Percentiles rank a stretch among this genome's conserved stretches.
phyloP scores from a whole-genome alignment of 495 filamentous ascomycete species.

The Daldinia caldariorum region DNA sequence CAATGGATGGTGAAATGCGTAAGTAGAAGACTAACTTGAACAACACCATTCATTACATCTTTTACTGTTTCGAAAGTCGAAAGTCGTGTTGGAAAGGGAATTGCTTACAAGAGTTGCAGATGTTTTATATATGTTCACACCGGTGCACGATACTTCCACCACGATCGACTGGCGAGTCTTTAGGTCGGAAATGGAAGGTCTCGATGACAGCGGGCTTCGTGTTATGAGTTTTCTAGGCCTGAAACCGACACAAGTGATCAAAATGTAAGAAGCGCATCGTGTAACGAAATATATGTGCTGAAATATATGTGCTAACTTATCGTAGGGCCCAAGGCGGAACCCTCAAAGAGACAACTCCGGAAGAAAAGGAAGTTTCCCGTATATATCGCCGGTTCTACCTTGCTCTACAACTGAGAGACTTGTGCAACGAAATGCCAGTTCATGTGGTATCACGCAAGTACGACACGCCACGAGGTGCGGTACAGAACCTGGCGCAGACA shows the following conservation, averaged over 20 bases:
- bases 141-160: conserved; percentile 65
- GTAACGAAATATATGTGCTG: conserved; percentile 34
- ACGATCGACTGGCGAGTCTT: conserved; percentile 79
- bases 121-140: conserved; percentile 82
- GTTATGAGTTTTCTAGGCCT: conserved; percentile 76
- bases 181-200: conserved; percentile 71
- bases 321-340: conserved; percentile 74
- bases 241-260: conserved; percentile 74
- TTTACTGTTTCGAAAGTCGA: background rate
- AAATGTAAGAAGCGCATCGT: conserved; percentile 62
- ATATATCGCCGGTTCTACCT: conserved; percentile 83
- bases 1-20: conserved; percentile 85
- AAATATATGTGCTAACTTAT: conserved; percentile 44
- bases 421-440: conserved; percentile 82
- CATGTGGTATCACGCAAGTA: conserved; percentile 75
- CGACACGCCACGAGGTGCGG: conserved; percentile 71
- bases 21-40: conserved; percentile 7
- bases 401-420: conserved; percentile 80
- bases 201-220: conserved; percentile 77
- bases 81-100: background rate
- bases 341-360: conserved; percentile 69
- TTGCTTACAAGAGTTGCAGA: conserved; percentile 48
- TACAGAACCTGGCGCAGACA: conserved; percentile 78
- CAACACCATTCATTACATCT: background rate
- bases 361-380: conserved; percentile 67